phyloP scores from a whole-genome alignment of 1,284 basidiomycete genomes.

The Moniliophthora roreri region DNA sequence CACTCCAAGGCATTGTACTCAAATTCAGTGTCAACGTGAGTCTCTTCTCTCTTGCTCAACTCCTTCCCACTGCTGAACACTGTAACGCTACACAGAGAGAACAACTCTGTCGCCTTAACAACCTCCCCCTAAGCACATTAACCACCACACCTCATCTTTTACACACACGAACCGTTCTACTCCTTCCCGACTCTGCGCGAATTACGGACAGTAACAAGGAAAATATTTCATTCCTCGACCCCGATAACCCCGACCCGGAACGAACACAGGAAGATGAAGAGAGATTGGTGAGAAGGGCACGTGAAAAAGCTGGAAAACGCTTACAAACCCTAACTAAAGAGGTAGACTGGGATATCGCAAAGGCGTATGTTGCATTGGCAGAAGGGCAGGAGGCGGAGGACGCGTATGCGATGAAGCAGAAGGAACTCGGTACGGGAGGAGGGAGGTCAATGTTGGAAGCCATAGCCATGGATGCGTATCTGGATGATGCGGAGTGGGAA shows the following conservation, averaged over 20 bases:
- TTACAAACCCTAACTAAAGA: conserved; percentile 70
- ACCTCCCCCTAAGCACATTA: conserved; percentile 62
- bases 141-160: conserved; percentile 71
- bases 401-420: conserved; percentile 20
- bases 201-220: conserved; percentile 5
- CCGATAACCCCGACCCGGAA: conserved; percentile 18
- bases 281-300: conserved; percentile 39
- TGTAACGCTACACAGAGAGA: conserved; percentile 47
- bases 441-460: conserved; percentile 37
- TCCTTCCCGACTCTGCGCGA: conserved; percentile 43
- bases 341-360: conserved; percentile 61
- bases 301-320: conserved; percentile 57
- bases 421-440: conserved; percentile 14
- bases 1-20: conserved; percentile 65
- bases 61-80: not conserved
- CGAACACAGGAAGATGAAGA: conserved; percentile 31
- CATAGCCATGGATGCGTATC: conserved; percentile 55
- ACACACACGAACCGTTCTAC: conserved; percentile 63
- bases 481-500: conserved; percentile 73
- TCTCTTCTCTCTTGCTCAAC: conserved; percentile 15
- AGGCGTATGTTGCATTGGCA: conserved; percentile 65
- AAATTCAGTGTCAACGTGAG: conserved; percentile 61
- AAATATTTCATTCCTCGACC: conserved; percentile 3
- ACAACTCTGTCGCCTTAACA: conserved; percentile 62
- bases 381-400: conserved; percentile 37